Percentiles rank a stretch among this genome's conserved stretches.
These are phyloP conservation scores for Rhizophagus clarus DNA, from an alignment of 192 early-diverging fungal species.

Conservation along the genomic window DNA sequence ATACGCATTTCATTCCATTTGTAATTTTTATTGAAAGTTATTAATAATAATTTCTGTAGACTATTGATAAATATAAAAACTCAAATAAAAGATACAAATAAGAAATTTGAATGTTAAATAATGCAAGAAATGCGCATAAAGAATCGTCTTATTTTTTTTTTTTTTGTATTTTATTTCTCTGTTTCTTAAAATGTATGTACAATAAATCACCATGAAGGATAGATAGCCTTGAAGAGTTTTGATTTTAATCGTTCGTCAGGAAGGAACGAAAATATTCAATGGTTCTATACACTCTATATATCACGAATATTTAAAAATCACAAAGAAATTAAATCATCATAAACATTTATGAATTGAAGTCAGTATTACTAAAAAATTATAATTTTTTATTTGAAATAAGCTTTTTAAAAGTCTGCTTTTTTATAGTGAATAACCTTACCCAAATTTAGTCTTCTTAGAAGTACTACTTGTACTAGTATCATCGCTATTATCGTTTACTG, in stretches of 20 bases:
- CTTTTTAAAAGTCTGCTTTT: neutral
- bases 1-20: no score
- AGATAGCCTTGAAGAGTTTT: neutral
- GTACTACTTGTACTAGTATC: neutral
- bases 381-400: neutral
- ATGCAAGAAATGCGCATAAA: no score
- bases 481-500: neutral
- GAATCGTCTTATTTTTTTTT: no score
- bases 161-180: no score
- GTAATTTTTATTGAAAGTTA: no score
- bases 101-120: no score
- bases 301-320: neutral
- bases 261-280: neutral
- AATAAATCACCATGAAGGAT: neutral
- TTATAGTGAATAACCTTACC: neutral
- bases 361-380: neutral
- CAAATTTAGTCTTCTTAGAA: conserved; percentile 1
- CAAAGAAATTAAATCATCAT: neutral
- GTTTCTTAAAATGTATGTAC: no score
- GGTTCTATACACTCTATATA: conserved; percentile 8
- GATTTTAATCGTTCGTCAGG: neutral
- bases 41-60: no score
- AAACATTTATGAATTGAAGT: neutral
- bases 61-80: no score
- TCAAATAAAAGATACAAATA: no score